A percentile compares a stretch with the other conserved stretches of the same genome.
phyloP scores from a whole-genome alignment of 164 flowering plant species.

The Hamamelis virginiana region DNA sequence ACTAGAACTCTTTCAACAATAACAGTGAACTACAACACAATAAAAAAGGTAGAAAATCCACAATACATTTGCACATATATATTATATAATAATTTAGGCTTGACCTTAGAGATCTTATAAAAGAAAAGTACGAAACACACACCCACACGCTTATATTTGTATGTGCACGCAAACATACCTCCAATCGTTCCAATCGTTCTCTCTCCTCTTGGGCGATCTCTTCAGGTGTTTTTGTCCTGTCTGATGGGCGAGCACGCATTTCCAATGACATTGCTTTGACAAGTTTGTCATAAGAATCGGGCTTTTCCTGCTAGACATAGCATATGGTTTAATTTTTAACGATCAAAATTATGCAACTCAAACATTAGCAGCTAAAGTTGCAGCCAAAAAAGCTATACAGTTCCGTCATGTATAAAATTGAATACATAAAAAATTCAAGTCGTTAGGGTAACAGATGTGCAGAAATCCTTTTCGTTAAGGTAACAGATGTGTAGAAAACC shows the following conservation, averaged over 20 bases:
- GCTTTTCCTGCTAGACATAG: conserved; percentile 51
- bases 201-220: conserved; percentile 92
- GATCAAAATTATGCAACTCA: not conserved
- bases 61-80: no score
- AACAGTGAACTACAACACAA: no score
- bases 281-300: conserved; percentile 72
- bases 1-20: no score
- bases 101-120: not conserved
- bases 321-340: not conserved
- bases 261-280: conserved; percentile 70
- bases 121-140: not conserved
- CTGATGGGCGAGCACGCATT: conserved; percentile 83
- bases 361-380: not conserved
- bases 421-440: not conserved
- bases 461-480: conserved; percentile 1
- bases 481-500: conserved; percentile 3
- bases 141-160: not conserved
- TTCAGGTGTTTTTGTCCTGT: conserved; percentile 84
- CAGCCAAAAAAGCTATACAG: not conserved
- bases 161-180: conserved; percentile 48
- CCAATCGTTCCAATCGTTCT: conserved; percentile 74
- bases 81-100: not conserved
- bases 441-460: not conserved
- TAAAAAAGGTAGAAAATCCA: no score
- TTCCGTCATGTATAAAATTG: not conserved